phyloP scores from a whole-genome alignment of 768 basidiomycete genomes.

The Tylopilus felleus region DNA sequence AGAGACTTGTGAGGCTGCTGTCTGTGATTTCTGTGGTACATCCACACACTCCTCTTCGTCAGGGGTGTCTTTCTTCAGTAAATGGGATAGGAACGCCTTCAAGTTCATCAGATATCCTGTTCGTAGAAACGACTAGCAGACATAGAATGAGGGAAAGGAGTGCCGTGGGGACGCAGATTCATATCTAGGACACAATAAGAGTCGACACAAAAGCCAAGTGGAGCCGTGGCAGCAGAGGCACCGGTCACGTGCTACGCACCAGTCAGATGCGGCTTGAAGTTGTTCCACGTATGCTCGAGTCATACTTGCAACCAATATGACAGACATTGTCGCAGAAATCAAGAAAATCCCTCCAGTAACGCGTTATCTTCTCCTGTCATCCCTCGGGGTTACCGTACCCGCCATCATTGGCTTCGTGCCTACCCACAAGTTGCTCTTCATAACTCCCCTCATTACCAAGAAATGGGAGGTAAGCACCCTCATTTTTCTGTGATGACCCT shows the following conservation, averaged over 20 bases:
- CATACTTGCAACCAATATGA: conserved; percentile 33
- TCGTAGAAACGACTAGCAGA: background rate
- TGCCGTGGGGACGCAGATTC: background rate
- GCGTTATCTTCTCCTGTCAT: conserved; percentile 60
- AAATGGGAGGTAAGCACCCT: conserved; percentile 48
- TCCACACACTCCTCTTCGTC: conserved; percentile 14
- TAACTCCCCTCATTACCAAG: conserved; percentile 39
- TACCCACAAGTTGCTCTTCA: conserved; percentile 53
- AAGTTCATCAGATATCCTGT: conserved; percentile 12
- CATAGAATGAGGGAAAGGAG: conserved; percentile 8
- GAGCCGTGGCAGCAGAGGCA: too few species aligned
- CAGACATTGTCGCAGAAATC: conserved; percentile 54
- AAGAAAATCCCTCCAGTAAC: conserved; percentile 84
- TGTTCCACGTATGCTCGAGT: background rate
- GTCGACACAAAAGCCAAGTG: background rate
- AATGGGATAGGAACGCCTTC: conserved; percentile 2
- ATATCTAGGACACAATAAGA: background rate
- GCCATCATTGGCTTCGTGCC: conserved; percentile 52
- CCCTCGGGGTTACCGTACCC: conserved; percentile 57
- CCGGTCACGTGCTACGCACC: conserved; percentile 8
- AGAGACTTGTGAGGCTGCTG: background rate
- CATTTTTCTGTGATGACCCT: background rate
- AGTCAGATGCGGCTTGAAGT: too few species aligned
- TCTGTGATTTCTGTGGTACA: background rate
- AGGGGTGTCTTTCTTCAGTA: conserved; percentile 12